Percentiles rank a stretch among this genome's conserved stretches.
Conservation (phyloP, 2,329 filamentous ascomycete species). For the Thielaviopsis populi region DNA sequence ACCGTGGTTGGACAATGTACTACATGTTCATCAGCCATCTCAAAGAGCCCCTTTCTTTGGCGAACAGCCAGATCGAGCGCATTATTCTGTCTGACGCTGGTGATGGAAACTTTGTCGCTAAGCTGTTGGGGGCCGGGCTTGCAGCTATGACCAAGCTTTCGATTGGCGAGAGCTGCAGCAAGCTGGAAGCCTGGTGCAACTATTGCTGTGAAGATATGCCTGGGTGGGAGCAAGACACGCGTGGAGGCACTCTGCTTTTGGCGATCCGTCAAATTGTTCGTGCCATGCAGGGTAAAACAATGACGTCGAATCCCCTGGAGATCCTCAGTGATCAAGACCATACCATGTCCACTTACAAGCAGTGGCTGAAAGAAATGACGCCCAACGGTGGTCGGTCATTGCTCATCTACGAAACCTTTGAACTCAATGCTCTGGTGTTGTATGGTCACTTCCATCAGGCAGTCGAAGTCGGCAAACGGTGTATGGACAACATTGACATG, state of each 20-base stretch:
- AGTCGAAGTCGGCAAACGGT: constrained; percentile 39
- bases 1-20: constrained; percentile 54
- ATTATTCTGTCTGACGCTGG: constrained; percentile 50
- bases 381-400: constrained; percentile 48
- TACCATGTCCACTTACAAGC: constrained; percentile 41
- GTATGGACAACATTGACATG: constrained; percentile 32
- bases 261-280: constrained; percentile 50
- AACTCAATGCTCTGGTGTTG: constrained; percentile 46
- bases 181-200: constrained; percentile 55
- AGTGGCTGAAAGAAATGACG: constrained; percentile 37
- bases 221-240: constrained; percentile 54
- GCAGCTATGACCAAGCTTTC: constrained; percentile 53
- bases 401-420: constrained; percentile 53
- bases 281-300: constrained; percentile 62
- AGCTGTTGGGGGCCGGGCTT: constrained; percentile 56
- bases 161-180: constrained; percentile 50
- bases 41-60: constrained; percentile 43
- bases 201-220: constrained; percentile 60
- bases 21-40: constrained; percentile 57
- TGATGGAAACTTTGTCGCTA: constrained; percentile 55
- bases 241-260: constrained; percentile 56
- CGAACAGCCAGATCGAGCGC: constrained; percentile 45
- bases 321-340: constrained; percentile 58
- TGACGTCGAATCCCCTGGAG: constrained; percentile 31
- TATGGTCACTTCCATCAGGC: constrained; percentile 48